Percentiles rank a stretch among this genome's conserved stretches.
These are phyloP conservation scores for Colletotrichum sp. DNA, from an alignment of 2,329 filamentous ascomycete genomes.

Conservation along the genomic window DNA sequence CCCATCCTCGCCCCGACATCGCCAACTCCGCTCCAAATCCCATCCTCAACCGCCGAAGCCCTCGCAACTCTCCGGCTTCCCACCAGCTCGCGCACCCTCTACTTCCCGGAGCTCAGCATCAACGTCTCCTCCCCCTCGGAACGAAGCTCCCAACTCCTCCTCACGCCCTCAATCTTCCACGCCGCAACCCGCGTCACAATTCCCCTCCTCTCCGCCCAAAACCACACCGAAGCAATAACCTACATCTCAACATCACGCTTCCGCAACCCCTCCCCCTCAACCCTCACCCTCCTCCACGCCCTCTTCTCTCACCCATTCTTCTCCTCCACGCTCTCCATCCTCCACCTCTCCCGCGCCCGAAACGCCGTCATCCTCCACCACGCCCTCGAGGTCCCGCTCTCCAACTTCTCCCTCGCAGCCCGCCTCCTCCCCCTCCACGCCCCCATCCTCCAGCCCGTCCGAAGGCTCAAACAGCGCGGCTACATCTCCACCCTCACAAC, in stretches of 20 bases:
- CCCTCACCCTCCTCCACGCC: neutral
- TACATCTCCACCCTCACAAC: neutral
- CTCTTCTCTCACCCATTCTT: neutral
- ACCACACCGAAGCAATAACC: conserved; percentile 4
- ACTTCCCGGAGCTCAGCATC: conserved; percentile 30
- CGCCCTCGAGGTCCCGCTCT: neutral
- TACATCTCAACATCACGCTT: neutral
- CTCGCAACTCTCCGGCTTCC: neutral
- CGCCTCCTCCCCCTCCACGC: neutral
- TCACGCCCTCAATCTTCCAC: conserved; percentile 27
- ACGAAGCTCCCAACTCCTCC: conserved; percentile 24
- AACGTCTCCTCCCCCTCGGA: conserved; percentile 25
- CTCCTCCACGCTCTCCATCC: neutral
- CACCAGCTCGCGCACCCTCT: conserved; percentile 7
- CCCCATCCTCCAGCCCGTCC: neutral
- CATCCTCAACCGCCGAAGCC: neutral
- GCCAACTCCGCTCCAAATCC: neutral
- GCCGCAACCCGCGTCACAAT: conserved; percentile 26
- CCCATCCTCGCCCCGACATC: neutral
- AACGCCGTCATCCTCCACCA: neutral
- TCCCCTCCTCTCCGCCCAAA: conserved; percentile 17
- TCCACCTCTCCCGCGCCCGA: neutral
- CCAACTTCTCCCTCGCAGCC: neutral
- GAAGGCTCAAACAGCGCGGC: neutral
- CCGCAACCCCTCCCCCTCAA: neutral